phyloP scores from a whole-genome alignment of 108 stramenopile species.

The Cylindrotheca fusiformis region DNA sequence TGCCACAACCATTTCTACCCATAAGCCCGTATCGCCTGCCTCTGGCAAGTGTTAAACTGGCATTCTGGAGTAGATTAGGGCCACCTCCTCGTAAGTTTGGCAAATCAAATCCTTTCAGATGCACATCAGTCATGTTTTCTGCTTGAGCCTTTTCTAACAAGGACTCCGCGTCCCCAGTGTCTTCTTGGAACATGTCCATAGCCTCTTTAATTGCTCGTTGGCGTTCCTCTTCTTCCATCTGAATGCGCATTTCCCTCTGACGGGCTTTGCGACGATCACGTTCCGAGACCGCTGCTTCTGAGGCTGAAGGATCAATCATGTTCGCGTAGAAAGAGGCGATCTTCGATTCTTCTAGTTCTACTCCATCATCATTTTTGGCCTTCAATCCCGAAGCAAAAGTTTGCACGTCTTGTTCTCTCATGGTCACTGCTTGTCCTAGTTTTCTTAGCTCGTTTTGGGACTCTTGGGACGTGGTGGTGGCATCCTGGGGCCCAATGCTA shows the following conservation, averaged over 20 bases:
- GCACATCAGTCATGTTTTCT: conserved; percentile 38
- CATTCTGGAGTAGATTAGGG: conserved; percentile 70
- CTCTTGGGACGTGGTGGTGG: not conserved
- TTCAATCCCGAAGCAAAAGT: conserved; percentile 55
- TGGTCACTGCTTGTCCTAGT: conserved; percentile 52
- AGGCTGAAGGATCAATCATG: conserved; percentile 53
- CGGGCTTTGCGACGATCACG: conserved; percentile 55
- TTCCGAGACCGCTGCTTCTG: conserved; percentile 48
- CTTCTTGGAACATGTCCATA: conserved; percentile 40
- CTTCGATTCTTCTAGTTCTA: conserved; percentile 22
- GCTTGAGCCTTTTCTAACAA: conserved; percentile 18
- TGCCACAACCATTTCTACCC: conserved; percentile 90
- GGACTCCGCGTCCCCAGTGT: conserved; percentile 14
- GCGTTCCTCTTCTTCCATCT: conserved; percentile 58
- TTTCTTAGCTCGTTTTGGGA: conserved; percentile 14
- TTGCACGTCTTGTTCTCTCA: conserved; percentile 52
- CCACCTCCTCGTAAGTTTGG: conserved; percentile 58
- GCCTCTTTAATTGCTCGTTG: conserved; percentile 57
- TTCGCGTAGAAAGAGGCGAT: conserved; percentile 67
- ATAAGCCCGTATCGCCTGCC: conserved; percentile 87
- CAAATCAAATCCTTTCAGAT: conserved; percentile 46
- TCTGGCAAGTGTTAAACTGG: conserved; percentile 54
- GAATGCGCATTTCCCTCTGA: conserved; percentile 55
- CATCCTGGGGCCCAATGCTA: not conserved
- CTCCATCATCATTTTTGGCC: conserved; percentile 29